Evolutionary conservation across 495 filamentous ascomycete species (phyloP).

Genomic region (Neurospora tetrasperma): DNA sequence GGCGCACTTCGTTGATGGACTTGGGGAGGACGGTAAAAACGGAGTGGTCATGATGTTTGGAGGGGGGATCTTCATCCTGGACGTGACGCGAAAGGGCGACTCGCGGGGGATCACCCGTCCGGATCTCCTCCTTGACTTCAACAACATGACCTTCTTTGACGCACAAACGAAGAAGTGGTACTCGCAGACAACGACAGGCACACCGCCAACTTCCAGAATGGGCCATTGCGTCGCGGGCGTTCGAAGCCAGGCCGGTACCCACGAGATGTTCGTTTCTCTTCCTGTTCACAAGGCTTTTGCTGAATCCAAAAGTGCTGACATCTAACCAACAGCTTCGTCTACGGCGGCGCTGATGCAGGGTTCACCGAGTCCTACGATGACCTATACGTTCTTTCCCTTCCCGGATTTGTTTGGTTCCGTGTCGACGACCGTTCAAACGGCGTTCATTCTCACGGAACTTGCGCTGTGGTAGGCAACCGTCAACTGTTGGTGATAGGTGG

Average conservation of each 20-base stretch:
- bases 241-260: not conserved
- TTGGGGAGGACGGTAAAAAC: not conserved
- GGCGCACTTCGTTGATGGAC: not conserved
- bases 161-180: not conserved
- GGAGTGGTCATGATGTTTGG: not conserved
- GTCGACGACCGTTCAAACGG: not conserved
- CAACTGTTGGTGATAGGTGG: not conserved
- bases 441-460: not conserved
- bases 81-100: not conserved
- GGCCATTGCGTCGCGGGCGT: not conserved
- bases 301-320: not conserved
- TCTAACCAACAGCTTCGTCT: not conserved
- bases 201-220: not conserved
- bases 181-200: not conserved
- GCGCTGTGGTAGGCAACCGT: not conserved
- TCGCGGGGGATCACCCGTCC: not conserved
- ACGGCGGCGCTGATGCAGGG: not conserved
- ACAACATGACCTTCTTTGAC: not conserved
- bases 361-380: not conserved
- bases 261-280: not conserved
- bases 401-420: not conserved
- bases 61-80: not conserved
- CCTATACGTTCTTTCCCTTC: not conserved
- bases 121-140: not conserved
- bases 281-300: too few species aligned